phyloP scores from a whole-genome alignment of 257 asterid species.

The Scutellaria galericulata region DNA sequence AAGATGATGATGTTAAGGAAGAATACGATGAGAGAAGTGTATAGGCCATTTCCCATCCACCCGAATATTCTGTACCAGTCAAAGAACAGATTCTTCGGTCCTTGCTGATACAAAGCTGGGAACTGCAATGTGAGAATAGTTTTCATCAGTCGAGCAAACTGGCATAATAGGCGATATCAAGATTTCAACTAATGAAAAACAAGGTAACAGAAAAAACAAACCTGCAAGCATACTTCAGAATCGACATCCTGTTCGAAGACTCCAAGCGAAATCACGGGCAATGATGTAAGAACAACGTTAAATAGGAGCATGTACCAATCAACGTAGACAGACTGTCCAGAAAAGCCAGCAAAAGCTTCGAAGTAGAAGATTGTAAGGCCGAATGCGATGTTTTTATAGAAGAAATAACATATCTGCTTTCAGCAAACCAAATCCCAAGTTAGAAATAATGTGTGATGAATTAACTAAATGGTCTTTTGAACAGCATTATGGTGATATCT shows the following conservation, averaged over 20 bases:
- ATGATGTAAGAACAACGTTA: conserved; percentile 90
- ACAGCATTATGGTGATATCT: conserved; percentile 9
- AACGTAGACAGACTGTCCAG: conserved; percentile 94
- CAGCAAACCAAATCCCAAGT: conserved; percentile 30
- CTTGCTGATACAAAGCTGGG: conserved; percentile 95
- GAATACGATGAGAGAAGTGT: conserved; percentile 75
- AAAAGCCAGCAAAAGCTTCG: conserved; percentile 94
- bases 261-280: conserved; percentile 96
- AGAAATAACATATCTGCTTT: conserved; percentile 93
- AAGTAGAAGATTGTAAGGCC: conserved; percentile 99
- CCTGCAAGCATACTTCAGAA: conserved; percentile 98
- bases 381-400: conserved; percentile 98
- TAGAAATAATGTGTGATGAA: conserved; percentile 11
- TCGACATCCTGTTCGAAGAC: conserved; percentile 97
- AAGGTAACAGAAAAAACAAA: conserved; percentile 44
- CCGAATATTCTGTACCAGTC: conserved; percentile 90
- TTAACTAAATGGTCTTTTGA: neutral
- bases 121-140: conserved; percentile 57
- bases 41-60: conserved; percentile 94
- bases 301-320: conserved; percentile 95
- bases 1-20: conserved; percentile 81
- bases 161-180: neutral
- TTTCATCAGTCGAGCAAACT: conserved; percentile 29
- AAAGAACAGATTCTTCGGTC: conserved; percentile 88
- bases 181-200: conserved; percentile 28